A percentile compares a stretch with the other conserved stretches of the same genome.
These are phyloP conservation scores for Phytophthora podocarpi DNA, from an alignment of 352 stramenopile genomes.

Conservation along the genomic window DNA sequence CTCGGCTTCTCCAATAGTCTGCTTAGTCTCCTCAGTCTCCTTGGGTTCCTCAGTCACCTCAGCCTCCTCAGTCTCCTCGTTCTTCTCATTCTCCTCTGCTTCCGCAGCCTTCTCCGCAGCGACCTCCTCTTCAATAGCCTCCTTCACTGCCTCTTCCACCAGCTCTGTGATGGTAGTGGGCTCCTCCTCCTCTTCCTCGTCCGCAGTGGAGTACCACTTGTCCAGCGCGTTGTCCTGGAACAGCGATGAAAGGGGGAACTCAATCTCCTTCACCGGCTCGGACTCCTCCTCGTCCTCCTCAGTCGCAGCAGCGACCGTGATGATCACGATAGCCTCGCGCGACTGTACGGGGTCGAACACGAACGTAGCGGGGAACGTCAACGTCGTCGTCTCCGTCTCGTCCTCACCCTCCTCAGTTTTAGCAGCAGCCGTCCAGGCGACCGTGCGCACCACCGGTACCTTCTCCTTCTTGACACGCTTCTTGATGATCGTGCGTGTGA, in stretches of 20 bases:
- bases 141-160: constrained; percentile 27
- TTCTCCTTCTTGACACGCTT: constrained; percentile 67
- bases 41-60: constrained; percentile 17
- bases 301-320: constrained; percentile 53
- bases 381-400: background rate
- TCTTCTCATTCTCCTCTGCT: constrained; percentile 7
- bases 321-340: constrained; percentile 75
- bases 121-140: constrained; percentile 23
- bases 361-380: constrained; percentile 67
- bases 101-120: constrained; percentile 21
- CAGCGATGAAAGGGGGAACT: constrained; percentile 75
- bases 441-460: constrained; percentile 43
- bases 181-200: constrained; percentile 49
- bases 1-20: no score
- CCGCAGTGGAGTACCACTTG: constrained; percentile 69
- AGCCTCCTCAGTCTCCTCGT: constrained; percentile 10
- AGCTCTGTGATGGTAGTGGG: constrained; percentile 41
- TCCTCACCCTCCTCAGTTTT: constrained; percentile 14
- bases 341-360: constrained; percentile 87
- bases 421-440: constrained; percentile 35
- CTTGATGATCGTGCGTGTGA: constrained; percentile 56
- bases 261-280: constrained; percentile 78
- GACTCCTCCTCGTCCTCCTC: constrained; percentile 58
- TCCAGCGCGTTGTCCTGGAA: constrained; percentile 68
- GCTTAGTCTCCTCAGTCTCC: background rate